phyloP scores from a whole-genome alignment of 176 grass and related monocot species.

The Juncus effusus region DNA sequence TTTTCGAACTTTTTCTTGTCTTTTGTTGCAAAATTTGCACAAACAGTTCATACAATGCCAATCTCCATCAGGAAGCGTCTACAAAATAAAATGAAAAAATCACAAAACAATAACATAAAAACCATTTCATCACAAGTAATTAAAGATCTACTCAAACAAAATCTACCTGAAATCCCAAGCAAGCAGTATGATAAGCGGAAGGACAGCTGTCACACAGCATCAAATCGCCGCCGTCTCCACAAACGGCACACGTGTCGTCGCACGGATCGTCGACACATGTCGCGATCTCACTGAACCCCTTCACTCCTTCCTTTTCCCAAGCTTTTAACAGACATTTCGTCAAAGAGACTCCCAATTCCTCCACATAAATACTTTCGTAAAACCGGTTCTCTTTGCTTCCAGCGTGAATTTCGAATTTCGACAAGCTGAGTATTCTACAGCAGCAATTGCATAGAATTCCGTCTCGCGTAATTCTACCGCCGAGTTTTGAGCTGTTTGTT shows the following conservation, averaged over 20 bases:
- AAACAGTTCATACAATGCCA: conserved; percentile 87
- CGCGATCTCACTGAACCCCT: conserved; percentile 69
- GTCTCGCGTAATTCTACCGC: conserved; percentile 70
- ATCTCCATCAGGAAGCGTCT: conserved; percentile 75
- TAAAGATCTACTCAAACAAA: conserved; percentile 29
- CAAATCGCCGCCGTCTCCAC: conserved; percentile 87
- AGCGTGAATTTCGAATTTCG: conserved; percentile 97
- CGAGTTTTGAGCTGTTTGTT: conserved; percentile 46
- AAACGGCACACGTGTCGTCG: conserved; percentile 68
- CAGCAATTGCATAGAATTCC: conserved; percentile 91
- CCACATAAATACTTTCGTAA: conserved; percentile 65
- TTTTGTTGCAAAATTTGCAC: conserved; percentile 65
- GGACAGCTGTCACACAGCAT: conserved; percentile 80
- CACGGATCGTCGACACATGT: conserved; percentile 47
- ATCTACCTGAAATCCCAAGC: conserved; percentile 77
- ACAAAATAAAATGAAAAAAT: conserved; percentile 25
- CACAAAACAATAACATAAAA: not conserved
- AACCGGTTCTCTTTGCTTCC: conserved; percentile 68
- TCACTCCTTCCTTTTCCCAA: conserved; percentile 65
- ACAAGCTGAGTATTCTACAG: conserved; percentile 60
- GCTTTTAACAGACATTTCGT: conserved; percentile 69
- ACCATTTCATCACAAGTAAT: conserved; percentile 23
- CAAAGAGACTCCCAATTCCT: conserved; percentile 47
- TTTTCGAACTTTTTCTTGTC: conserved; percentile 25
- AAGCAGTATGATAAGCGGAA: conserved; percentile 86